phyloP scores from a whole-genome alignment of 106 monocot species.

The Phalaenopsis aphrodite region DNA sequence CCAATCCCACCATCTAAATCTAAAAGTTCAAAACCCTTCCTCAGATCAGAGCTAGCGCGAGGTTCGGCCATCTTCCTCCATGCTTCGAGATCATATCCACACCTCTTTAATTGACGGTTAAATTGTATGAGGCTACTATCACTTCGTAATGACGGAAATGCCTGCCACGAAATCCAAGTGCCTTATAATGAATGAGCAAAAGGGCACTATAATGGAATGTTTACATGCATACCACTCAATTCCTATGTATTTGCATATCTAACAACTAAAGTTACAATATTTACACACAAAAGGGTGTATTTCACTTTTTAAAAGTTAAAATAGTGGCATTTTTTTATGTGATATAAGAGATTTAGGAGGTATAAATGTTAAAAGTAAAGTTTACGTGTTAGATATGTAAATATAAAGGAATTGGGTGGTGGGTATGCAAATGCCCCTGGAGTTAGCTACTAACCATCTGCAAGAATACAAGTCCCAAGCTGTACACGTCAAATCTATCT shows the following conservation, averaged over 20 bases:
- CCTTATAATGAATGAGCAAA: background rate
- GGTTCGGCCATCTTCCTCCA: conserved; percentile 78
- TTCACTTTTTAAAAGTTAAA: no score
- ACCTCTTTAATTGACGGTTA: conserved; percentile 89
- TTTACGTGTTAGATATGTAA: no score
- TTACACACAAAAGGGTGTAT: no score
- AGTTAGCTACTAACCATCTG: conserved; percentile 64
- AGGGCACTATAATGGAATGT: background rate
- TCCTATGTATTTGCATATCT: no score
- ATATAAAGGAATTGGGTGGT: no score
- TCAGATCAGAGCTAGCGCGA: conserved; percentile 62
- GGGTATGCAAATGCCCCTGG: no score
- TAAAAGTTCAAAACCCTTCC: conserved; percentile 73
- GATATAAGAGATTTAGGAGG: no score
- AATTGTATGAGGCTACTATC: conserved; percentile 87
- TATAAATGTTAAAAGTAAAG: no score
- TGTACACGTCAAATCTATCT: conserved; percentile 96
- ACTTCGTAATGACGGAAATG: conserved; percentile 63
- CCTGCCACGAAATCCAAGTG: conserved; percentile 23
- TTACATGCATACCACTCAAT: background rate
- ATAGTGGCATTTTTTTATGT: no score
- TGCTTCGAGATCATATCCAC: conserved; percentile 54
- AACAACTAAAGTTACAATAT: no score
- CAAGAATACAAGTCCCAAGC: conserved; percentile 84
- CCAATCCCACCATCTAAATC: conserved; percentile 79